phyloP scores from a whole-genome alignment of 176 grass and related monocot species.

The Canna indica region DNA sequence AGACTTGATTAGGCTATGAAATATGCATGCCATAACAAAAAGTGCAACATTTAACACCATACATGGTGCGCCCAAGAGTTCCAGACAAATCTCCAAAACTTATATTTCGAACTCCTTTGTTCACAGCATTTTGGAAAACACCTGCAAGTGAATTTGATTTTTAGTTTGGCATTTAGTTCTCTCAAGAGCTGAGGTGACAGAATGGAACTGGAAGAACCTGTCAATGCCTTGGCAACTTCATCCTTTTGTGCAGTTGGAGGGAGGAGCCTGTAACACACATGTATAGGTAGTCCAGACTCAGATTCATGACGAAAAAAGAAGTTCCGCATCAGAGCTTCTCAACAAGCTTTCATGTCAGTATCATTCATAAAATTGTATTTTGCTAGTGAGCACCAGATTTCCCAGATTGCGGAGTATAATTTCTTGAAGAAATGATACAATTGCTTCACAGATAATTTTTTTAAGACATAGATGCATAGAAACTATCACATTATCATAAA shows the following conservation, averaged over 20 bases:
- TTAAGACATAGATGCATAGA: no score
- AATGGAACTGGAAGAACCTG: constrained; percentile 41
- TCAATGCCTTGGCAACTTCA: constrained; percentile 96
- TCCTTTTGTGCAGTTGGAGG: constrained; percentile 83
- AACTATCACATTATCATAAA: no score
- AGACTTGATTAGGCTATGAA: background rate
- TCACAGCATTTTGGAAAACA: constrained; percentile 96
- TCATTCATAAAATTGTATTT: background rate
- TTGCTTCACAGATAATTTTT: no score
- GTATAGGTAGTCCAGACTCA: background rate
- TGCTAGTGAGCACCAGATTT: no score
- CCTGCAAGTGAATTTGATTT: constrained; percentile 37
- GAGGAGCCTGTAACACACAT: constrained; percentile 58
- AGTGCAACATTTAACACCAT: constrained; percentile 26
- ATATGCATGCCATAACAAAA: background rate
- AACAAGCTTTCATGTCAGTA: background rate
- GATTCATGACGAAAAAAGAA: background rate
- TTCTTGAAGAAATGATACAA: background rate
- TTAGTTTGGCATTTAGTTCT: constrained; percentile 10
- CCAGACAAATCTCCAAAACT: constrained; percentile 95
- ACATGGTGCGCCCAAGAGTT: constrained; percentile 95
- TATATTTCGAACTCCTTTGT: constrained; percentile 90
- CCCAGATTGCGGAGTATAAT: background rate
- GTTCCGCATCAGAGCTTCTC: background rate
- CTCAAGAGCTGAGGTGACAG: constrained; percentile 9